Conservation (phyloP, 495 filamentous ascomycete genomes). For the Penicillium longicatenatum region DNA sequence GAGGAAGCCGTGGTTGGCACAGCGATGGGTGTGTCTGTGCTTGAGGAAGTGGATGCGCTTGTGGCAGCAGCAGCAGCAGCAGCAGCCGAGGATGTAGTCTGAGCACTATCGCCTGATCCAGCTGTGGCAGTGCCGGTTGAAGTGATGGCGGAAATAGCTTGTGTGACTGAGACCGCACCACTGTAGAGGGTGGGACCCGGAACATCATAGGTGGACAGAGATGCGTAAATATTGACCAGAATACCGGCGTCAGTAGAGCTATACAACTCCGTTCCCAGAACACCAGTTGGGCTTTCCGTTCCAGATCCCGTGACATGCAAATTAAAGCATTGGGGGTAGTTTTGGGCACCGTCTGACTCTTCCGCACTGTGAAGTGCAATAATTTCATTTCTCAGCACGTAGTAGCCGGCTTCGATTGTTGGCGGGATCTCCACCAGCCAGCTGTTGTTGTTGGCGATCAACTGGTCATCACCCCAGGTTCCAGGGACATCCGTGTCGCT, state of each 20-base stretch:
- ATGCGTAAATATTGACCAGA: slow-evolving; percentile 59
- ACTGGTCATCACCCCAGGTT: slow-evolving; percentile 64
- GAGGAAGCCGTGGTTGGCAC: background rate
- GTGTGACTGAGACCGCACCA: slow-evolving; percentile 28
- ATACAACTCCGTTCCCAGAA: slow-evolving; percentile 61
- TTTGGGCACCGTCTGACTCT: slow-evolving; percentile 62
- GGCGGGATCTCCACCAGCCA: slow-evolving; percentile 68
- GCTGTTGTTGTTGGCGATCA: slow-evolving; percentile 64
- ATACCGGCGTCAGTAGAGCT: slow-evolving; percentile 60
- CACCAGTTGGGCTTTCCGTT: slow-evolving; percentile 55
- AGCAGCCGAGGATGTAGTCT: slow-evolving; percentile 14
- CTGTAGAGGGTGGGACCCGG: slow-evolving; percentile 50
- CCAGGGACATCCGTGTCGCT: slow-evolving; percentile 50
- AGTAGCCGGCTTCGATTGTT: slow-evolving; percentile 65
- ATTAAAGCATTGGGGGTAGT: slow-evolving; percentile 78
- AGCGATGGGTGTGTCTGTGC: slow-evolving; percentile 1
- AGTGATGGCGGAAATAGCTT: slow-evolving; percentile 27
- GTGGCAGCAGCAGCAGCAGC: slow-evolving; percentile 9
- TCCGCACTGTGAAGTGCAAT: slow-evolving; percentile 70
- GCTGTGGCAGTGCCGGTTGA: slow-evolving; percentile 27
- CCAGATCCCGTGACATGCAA: slow-evolving; percentile 67
- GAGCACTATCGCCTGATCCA: slow-evolving; percentile 8
- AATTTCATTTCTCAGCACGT: slow-evolving; percentile 76
- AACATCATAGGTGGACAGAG: slow-evolving; percentile 47
- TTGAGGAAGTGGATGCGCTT: slow-evolving; percentile 5